A percentile compares a stretch with the other conserved stretches of the same genome.
These are phyloP conservation scores for Penicillium manginii DNA, from an alignment of 495 filamentous ascomycete genomes.

Conservation along the genomic window DNA sequence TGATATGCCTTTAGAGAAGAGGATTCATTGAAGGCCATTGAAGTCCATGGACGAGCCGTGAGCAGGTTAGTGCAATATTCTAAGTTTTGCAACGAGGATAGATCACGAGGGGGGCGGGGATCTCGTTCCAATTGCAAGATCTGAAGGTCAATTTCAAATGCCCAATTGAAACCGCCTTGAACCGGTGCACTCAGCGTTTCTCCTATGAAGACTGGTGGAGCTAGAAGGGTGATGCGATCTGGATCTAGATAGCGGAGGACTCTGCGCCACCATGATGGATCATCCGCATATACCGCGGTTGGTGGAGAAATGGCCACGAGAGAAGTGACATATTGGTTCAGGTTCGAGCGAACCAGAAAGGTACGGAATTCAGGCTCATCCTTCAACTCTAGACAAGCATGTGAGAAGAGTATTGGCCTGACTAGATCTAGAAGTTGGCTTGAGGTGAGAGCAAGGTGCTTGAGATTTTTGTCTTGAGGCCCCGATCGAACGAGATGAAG, in stretches of 20 bases:
- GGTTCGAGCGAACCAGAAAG: slow-evolving; percentile 29
- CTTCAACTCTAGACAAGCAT: slow-evolving; percentile 33
- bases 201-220: slow-evolving; percentile 39
- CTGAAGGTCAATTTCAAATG: slow-evolving; percentile 44
- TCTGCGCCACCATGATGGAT: slow-evolving; percentile 38
- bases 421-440: slow-evolving; percentile 31
- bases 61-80: slow-evolving; percentile 26
- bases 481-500: slow-evolving; percentile 23
- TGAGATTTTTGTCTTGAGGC: slow-evolving; percentile 28
- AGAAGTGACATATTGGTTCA: slow-evolving; percentile 37
- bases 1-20: slow-evolving; percentile 48
- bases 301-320: slow-evolving; percentile 30
- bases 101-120: not conserved
- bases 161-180: slow-evolving; percentile 41
- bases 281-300: slow-evolving; percentile 12
- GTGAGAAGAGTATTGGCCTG: slow-evolving; percentile 39
- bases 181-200: slow-evolving; percentile 32
- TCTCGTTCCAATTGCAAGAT: slow-evolving; percentile 33
- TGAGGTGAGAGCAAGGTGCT: slow-evolving; percentile 38
- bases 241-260: slow-evolving; percentile 36
- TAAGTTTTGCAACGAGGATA: slow-evolving; percentile 8
- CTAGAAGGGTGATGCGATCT: slow-evolving; percentile 36
- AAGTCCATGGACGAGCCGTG: slow-evolving; percentile 35
- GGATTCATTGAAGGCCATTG: slow-evolving; percentile 43
- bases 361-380: slow-evolving; percentile 33